Conservation (phyloP, 129 eudicot species). For the Flaveria bidentis region DNA sequence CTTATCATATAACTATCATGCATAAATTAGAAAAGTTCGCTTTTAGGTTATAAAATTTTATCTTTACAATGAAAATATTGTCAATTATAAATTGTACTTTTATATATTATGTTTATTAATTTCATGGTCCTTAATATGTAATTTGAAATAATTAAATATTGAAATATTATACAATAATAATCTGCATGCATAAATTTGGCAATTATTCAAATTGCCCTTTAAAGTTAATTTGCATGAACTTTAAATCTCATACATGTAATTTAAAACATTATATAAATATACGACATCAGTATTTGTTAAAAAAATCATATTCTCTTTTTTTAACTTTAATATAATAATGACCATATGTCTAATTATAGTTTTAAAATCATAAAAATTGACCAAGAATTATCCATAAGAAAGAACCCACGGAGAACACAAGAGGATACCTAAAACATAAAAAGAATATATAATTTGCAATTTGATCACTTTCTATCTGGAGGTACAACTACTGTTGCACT, state of each 20-base stretch:
- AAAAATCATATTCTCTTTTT: not conserved
- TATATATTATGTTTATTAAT: not conserved
- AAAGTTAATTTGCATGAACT: not conserved
- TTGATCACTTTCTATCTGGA: slow-evolving; percentile 37
- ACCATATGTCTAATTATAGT: slow-evolving; percentile 22
- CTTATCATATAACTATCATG: too few species aligned
- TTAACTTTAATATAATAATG: not conserved
- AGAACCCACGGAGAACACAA: slow-evolving; percentile 31
- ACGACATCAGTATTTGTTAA: not conserved
- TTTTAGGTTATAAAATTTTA: too few species aligned
- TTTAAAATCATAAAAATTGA: slow-evolving; percentile 1
- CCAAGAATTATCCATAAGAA: slow-evolving; percentile 21
- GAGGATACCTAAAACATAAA: not conserved
- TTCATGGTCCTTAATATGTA: not conserved
- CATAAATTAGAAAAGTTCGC: too few species aligned
- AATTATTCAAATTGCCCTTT: not conserved
- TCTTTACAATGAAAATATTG: too few species aligned
- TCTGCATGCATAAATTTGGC: not conserved
- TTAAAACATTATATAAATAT: not conserved
- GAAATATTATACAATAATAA: not conserved
- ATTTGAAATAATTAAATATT: not conserved
- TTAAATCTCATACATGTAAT: not conserved
- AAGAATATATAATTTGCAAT: not conserved
- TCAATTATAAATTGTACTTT: not conserved
- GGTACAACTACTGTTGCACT: slow-evolving; percentile 18